phyloP scores from a whole-genome alignment of 176 grass and related monocot species.

The Lolium rigidum region DNA sequence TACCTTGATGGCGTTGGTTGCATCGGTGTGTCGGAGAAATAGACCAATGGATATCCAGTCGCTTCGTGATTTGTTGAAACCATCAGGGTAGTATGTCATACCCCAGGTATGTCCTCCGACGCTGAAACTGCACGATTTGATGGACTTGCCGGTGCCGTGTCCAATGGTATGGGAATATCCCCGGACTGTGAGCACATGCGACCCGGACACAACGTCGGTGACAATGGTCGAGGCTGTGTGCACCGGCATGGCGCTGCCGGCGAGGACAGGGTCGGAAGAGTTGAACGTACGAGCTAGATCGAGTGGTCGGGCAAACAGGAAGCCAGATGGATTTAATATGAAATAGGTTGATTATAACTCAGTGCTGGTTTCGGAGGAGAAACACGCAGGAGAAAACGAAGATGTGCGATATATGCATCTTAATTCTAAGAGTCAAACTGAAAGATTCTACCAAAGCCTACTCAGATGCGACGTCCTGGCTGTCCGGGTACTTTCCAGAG shows the following conservation, averaged over 20 bases:
- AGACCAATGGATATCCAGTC: not conserved
- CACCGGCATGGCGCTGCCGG: not conserved
- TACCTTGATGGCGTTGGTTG: not conserved
- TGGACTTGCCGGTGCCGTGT: not conserved
- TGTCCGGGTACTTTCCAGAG: too few relatives aligned
- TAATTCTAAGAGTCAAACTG: not conserved
- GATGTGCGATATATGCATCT: not conserved
- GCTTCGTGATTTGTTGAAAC: not conserved
- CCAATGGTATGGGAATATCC: slow-evolving; percentile 4
- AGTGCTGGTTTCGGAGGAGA: not conserved
- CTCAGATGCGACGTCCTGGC: not conserved
- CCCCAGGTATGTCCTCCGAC: not conserved
- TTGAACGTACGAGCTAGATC: not conserved
- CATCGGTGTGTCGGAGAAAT: not conserved
- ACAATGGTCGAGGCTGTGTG: not conserved
- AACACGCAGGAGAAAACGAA: not conserved
- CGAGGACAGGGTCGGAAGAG: not conserved
- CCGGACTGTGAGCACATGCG: not conserved
- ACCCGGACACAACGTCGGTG: not conserved
- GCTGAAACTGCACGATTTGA: not conserved
- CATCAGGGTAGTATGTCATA: not conserved
- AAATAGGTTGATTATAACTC: not conserved
- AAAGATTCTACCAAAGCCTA: not conserved
- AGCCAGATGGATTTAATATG: not conserved
- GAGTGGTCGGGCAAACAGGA: not conserved